Evolutionary conservation across 2,329 filamentous ascomycete species (phyloP), one percentile per base, ranked within the genome.

Genomic region (Aspergillus floridensis): DNA sequence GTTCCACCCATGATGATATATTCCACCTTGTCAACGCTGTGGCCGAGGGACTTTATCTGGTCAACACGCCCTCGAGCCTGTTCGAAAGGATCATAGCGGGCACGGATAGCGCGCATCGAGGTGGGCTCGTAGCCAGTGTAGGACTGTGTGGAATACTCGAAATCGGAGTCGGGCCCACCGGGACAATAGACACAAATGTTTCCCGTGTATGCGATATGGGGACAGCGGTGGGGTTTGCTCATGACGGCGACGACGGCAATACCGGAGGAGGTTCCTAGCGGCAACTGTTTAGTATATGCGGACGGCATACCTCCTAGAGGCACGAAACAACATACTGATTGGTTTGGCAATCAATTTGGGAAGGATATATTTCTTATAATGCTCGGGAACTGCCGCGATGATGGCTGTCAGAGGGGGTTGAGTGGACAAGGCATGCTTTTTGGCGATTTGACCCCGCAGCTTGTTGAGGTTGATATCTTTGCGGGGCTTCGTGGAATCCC

Each of bases 1-100:
- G 95, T 99, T 66, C 95, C 95, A 61, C 95, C 95, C 95, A 99
- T 99, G 74, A 99, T 96, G 72, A 99, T 99, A 76, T 98, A 99
- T 80, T 99, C 95, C 24, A 99, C 95, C 76, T 99, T 99, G 79
- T 99, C 95, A 51, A 99, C 95, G 49, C 92, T 96, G 76, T 99
- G 95, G 0, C 95, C 95, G 0, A 99, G 83, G 2, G 91, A 90
- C 76, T 96, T 96, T 72, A 99, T 92, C 79, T 99, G 95, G 69
- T 99, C 96, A 5, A 99, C 93, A 67, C 95, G 87, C 47, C 95
- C 95, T 74, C 95, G 85, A 16, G 95, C 95, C 80, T 99, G 95
- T 77, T 99, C 95, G 68, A 97, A 99, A 0, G 95, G 95, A 72
- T 99, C 96, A 73, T 99, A 99, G 53, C 96, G 87, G 32, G 95